Evolutionary conservation across 2,329 filamentous ascomycete species (phyloP), one percentile per base, ranked within the genome.

Genomic region (Diplodia mutila): DNA sequence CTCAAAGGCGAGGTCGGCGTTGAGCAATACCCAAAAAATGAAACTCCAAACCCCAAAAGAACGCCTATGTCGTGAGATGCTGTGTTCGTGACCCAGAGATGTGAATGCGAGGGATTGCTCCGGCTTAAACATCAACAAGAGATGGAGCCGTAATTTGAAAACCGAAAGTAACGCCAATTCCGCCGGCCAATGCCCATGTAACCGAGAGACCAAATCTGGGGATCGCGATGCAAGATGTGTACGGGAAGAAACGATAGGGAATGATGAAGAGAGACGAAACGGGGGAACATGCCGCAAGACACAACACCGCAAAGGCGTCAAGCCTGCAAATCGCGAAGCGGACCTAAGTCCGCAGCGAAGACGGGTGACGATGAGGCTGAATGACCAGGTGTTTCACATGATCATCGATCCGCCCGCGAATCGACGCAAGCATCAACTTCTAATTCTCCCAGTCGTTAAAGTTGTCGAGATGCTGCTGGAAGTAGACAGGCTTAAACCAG

Each of bases 401-500:
- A 37, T 59, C 39, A 66, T 48, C 64, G 52, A 59, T 66, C 53
- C 39, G 27, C 64, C 64, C 21, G 64, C 64, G 64, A 66, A 59
- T 51, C 39, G 53, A 55, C 46, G 64, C 64, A 66, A 57, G 64
- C 64, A 53, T 66, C 52, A 42, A 27, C 64, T 21, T 49, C 54
- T 66, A 66, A n/a, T 67, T 52, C 42, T 67, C 65, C 34, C 54
- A 49, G 57, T 67, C 66, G 27, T 63, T 52, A 8, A 67, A 61
- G 66, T 55, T 53, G 48, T 72, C 80, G 67, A 81, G 72, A 70
- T 80, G 82, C 69, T 83, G 75, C 67, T 78, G 73, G 69, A 87
- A 85, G 75, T 81, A 80, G 53, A 83, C 78, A 11, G 79, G 79
- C 51, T 91, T 84, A 70, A 97, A 88, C 92, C 93, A 97, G 72